A percentile compares a stretch with the other conserved stretches of the same genome.
Conservation (phyloP, 1,139 yeast species). For the Saccharomyces hybrid region DNA sequence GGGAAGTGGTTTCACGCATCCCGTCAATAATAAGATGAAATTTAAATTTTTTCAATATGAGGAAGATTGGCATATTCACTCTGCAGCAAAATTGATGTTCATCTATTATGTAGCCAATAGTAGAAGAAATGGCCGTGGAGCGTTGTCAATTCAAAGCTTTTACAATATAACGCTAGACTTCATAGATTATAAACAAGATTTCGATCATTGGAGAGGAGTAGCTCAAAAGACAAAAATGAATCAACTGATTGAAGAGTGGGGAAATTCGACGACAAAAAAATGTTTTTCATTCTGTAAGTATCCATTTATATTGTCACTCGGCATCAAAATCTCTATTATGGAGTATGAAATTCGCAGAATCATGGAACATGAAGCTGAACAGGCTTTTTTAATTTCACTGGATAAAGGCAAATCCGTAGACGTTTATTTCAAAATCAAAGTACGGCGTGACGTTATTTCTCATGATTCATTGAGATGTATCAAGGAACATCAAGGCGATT, state of each 20-base stretch:
- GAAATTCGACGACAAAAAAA: slow-evolving; percentile 5
- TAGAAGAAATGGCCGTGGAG: slow-evolving; percentile 24
- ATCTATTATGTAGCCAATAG: slow-evolving; percentile 49
- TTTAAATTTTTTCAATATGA: slow-evolving; percentile 60
- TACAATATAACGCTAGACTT: slow-evolving; percentile 80
- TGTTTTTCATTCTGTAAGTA: slow-evolving; percentile 64
- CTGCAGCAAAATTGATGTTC: slow-evolving; percentile 55
- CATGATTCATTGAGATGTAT: slow-evolving; percentile 71
- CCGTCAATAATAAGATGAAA: slow-evolving; percentile 27
- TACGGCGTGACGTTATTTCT: slow-evolving; percentile 60
- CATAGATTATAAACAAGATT: slow-evolving; percentile 69
- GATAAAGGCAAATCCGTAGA: slow-evolving; percentile 56
- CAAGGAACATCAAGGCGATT: slow-evolving; percentile 44
- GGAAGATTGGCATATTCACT: slow-evolving; percentile 70
- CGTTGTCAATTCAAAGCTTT: slow-evolving; percentile 46
- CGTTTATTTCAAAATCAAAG: slow-evolving; percentile 58
- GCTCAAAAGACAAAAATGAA: slow-evolving; percentile 8
- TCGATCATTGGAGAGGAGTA: slow-evolving; percentile 64
- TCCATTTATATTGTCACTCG: slow-evolving; percentile 76
- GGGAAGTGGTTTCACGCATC: not conserved
- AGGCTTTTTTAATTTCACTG: slow-evolving; percentile 72
- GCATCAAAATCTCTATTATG: slow-evolving; percentile 70
- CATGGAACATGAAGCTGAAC: slow-evolving; percentile 86
- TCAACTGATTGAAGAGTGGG: slow-evolving; percentile 5
- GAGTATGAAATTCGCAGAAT: slow-evolving; percentile 77